Percentiles rank a stretch among this genome's conserved stretches.
Conservation (phyloP, 2,329 filamentous ascomycete species). For the Aspergillus aculeatus region DNA sequence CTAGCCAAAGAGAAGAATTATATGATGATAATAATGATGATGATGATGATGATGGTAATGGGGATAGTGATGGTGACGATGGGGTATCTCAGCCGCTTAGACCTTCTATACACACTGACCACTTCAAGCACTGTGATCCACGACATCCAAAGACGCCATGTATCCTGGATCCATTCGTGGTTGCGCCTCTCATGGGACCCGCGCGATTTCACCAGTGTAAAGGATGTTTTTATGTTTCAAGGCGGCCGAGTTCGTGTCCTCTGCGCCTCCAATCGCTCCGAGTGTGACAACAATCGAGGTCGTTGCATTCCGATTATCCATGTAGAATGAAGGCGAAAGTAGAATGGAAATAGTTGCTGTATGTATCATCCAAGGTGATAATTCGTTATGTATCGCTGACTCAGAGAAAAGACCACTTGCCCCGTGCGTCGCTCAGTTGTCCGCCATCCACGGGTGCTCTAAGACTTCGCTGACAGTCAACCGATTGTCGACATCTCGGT, state of each 20-base stretch:
- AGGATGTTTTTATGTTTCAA: neutral
- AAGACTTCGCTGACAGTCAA: conserved; percentile 86
- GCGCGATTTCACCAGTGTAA: neutral
- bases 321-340: neutral
- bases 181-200: neutral
- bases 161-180: neutral
- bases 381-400: neutral
- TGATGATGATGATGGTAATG: no score
- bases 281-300: neutral
- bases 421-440: conserved; percentile 16
- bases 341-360: neutral
- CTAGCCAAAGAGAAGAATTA: conserved; percentile 14
- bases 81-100: conserved; percentile 19
- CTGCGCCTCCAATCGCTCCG: neutral
- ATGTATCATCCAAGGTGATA: neutral
- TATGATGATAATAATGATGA: conserved; percentile 8
- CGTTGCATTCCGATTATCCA: neutral
- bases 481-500: conserved; percentile 79
- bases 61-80: neutral
- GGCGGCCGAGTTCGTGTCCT: neutral
- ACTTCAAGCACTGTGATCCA: neutral
- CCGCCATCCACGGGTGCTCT: conserved; percentile 74
- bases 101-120: conserved; percentile 12
- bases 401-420: conserved; percentile 1
- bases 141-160: neutral